A percentile compares a stretch with the other conserved stretches of the same genome.
Conservation (phyloP, 768 basidiomycete species). For the Candolleomyces eurysporus region DNA sequence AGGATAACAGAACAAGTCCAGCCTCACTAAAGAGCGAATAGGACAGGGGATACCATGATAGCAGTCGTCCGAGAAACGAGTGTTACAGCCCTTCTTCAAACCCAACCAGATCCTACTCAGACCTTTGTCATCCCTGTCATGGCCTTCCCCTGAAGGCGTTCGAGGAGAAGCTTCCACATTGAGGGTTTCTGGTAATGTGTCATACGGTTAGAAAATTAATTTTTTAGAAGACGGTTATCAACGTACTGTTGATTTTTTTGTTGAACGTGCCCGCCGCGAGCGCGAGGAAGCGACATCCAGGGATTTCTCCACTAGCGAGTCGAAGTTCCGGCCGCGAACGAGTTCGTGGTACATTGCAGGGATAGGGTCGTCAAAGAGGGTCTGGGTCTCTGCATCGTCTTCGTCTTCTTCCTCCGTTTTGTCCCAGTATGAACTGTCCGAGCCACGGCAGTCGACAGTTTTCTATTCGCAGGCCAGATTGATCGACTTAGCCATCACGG, state of each 20-base stretch:
- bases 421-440: not conserved
- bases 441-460: not conserved
- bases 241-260: not conserved
- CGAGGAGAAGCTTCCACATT: not conserved
- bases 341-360: not conserved
- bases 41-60: no score
- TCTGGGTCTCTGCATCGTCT: constrained; percentile 1
- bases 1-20: no score
- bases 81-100: no score
- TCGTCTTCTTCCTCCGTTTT: not conserved
- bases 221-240: not conserved
- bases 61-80: no score
- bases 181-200: not conserved
- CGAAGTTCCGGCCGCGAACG: not conserved
- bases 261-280: no score
- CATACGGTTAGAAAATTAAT: no score
- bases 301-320: not conserved
- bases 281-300: no score
- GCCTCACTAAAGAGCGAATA: no score
- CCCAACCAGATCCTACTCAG: not conserved
- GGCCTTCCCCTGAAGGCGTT: not conserved
- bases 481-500: no score
- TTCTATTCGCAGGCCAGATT: not conserved
- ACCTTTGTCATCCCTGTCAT: not conserved
- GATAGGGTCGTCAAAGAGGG: not conserved